These are phyloP conservation scores for Garcia nutans DNA, from an alignment of 345 rosid species.

Conservation along the genomic window DNA sequence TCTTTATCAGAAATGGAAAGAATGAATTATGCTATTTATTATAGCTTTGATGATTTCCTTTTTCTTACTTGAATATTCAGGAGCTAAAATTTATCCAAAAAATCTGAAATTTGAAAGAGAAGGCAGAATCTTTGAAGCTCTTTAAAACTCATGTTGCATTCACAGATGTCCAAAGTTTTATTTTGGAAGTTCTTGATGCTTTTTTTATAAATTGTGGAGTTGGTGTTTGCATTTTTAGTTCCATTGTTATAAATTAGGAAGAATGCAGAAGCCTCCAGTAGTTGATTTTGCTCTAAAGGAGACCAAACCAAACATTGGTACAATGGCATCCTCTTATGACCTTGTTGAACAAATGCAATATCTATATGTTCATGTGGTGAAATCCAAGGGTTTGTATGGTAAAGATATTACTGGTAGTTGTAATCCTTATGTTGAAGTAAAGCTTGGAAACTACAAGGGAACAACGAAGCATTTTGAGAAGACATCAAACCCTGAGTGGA, in stretches of 20 bases:
- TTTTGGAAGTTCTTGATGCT: conserved; percentile 13
- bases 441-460: conserved; percentile 34
- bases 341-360: conserved; percentile 39
- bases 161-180: no score
- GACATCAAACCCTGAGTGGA: conserved; percentile 32
- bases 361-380: conserved; percentile 33
- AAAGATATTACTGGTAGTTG: conserved; percentile 33
- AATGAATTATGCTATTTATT: no score
- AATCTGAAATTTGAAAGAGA: neutral
- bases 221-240: conserved; percentile 5
- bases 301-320: conserved; percentile 37
- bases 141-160: neutral
- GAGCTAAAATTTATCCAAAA: neutral
- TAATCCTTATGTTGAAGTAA: conserved; percentile 32
- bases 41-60: neutral
- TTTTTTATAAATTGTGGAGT: neutral
- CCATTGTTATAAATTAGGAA: conserved; percentile 5
- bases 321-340: conserved; percentile 34
- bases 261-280: conserved; percentile 34
- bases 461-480: conserved; percentile 33
- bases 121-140: neutral
- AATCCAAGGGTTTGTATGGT: conserved; percentile 28
- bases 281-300: conserved; percentile 36
- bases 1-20: no score
- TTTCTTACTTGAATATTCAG: neutral